phyloP scores from a whole-genome alignment of 2,329 filamentous ascomycete species.

The Tolypocladium tundrense region DNA sequence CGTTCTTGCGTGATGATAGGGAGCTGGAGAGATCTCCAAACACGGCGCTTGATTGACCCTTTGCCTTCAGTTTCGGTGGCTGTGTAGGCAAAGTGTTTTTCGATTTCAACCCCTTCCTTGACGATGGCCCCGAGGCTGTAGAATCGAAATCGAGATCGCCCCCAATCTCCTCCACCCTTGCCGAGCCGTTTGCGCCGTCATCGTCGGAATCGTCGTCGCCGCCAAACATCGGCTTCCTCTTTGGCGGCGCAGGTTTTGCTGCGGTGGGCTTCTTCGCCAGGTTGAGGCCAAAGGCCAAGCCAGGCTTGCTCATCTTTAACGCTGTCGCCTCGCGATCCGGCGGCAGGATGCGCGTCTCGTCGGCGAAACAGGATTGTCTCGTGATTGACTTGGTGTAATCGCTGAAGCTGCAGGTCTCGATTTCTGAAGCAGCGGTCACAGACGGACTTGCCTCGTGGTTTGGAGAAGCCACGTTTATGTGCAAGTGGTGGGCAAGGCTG shows the following conservation, averaged over 20 bases:
- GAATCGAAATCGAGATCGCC: conserved; percentile 43
- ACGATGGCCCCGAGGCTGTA: conserved; percentile 10
- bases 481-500: background rate
- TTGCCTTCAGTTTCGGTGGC: conserved; percentile 34
- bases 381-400: background rate
- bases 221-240: conserved; percentile 48
- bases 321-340: background rate
- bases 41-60: conserved; percentile 29
- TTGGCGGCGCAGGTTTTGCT: conserved; percentile 37
- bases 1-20: conserved; percentile 51
- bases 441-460: background rate
- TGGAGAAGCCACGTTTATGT: background rate
- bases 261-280: conserved; percentile 45
- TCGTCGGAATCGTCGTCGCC: conserved; percentile 47
- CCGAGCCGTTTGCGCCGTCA: conserved; percentile 24
- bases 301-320: conserved; percentile 35
- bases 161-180: conserved; percentile 49
- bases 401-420: background rate
- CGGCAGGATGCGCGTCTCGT: background rate
- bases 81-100: conserved; percentile 23
- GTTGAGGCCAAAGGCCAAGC: conserved; percentile 46
- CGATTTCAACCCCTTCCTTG: conserved; percentile 21
- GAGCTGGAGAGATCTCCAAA: conserved; percentile 59
- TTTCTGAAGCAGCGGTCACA: background rate
- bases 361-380: background rate